Conservation (phyloP, 129 eudicot genomes). For the Dittrichia graveolens region DNA sequence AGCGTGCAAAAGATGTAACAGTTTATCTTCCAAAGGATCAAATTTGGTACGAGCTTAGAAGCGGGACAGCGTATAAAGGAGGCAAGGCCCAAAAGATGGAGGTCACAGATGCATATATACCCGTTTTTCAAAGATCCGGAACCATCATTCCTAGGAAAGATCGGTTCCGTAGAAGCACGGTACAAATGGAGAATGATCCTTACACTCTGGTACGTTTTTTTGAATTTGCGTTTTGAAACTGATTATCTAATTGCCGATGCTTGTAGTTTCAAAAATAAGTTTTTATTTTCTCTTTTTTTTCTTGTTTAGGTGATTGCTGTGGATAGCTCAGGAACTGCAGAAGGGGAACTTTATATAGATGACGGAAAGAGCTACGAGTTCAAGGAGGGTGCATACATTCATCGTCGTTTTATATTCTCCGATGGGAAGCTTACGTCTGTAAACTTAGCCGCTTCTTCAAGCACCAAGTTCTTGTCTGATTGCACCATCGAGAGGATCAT, state of each 20-base stretch:
- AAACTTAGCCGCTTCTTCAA: conserved; percentile 46
- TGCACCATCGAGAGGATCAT: conserved; percentile 86
- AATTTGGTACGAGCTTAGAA: conserved; percentile 82
- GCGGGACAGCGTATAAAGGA: conserved; percentile 70
- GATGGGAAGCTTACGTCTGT: conserved; percentile 75
- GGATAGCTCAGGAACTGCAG: conserved; percentile 75
- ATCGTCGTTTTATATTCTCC: conserved; percentile 70
- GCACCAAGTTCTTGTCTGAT: conserved; percentile 39
- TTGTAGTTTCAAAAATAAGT: too few relatives aligned
- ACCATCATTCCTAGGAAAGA: conserved; percentile 95
- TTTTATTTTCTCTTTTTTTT: not conserved
- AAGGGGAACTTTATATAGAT: conserved; percentile 86
- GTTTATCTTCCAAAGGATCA: conserved; percentile 80
- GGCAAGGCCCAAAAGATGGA: conserved; percentile 67
- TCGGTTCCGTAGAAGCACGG: conserved; percentile 85
- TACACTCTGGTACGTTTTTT: conserved; percentile 72
- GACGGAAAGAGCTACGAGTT: conserved; percentile 98
- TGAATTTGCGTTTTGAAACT: not conserved
- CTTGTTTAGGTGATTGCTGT: conserved; percentile 76
- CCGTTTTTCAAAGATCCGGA: conserved; percentile 87
- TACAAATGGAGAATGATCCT: conserved; percentile 97
- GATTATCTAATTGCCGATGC: too few relatives aligned
- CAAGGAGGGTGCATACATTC: conserved; percentile 71
- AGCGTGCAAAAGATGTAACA: conserved; percentile 77
- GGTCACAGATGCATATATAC: conserved; percentile 72